Conservation (phyloP, 2,329 filamentous ascomycete species). For the Penicillium sp. region DNA sequence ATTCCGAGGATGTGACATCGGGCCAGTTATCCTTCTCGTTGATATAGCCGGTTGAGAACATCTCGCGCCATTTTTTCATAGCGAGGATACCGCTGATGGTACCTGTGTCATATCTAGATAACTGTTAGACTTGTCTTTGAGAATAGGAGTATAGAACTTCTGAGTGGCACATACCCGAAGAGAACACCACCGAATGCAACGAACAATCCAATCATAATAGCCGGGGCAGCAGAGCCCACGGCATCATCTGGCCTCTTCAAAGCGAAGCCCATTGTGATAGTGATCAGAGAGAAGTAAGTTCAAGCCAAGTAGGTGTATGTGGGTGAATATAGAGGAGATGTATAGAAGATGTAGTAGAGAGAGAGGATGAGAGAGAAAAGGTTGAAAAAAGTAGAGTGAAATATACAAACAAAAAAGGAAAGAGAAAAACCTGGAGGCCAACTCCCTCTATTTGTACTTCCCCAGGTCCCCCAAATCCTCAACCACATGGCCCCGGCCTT, state of each 20-base stretch:
- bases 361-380: neutral
- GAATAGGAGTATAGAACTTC: neutral
- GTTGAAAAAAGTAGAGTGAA: neutral
- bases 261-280: constrained; percentile 34
- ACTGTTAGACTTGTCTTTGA: neutral
- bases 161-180: constrained; percentile 41
- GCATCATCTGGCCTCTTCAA: constrained; percentile 41
- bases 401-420: neutral
- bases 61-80: constrained; percentile 39
- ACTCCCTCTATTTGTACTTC: constrained; percentile 5
- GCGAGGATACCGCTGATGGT: constrained; percentile 48
- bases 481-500: constrained; percentile 2
- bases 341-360: neutral
- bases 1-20: constrained; percentile 45
- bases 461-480: neutral
- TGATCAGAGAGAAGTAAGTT: neutral
- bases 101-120: constrained; percentile 44
- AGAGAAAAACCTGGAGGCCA: neutral
- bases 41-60: constrained; percentile 29
- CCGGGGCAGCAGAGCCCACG: constrained; percentile 40
- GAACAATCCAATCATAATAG: constrained; percentile 50
- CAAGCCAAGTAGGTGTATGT: neutral
- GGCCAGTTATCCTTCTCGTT: constrained; percentile 35
- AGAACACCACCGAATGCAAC: constrained; percentile 52
- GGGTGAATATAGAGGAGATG: neutral